These are phyloP conservation scores for Rhizopogon vesiculosus DNA, from an alignment of 768 basidiomycete genomes.

Conservation along the genomic window DNA sequence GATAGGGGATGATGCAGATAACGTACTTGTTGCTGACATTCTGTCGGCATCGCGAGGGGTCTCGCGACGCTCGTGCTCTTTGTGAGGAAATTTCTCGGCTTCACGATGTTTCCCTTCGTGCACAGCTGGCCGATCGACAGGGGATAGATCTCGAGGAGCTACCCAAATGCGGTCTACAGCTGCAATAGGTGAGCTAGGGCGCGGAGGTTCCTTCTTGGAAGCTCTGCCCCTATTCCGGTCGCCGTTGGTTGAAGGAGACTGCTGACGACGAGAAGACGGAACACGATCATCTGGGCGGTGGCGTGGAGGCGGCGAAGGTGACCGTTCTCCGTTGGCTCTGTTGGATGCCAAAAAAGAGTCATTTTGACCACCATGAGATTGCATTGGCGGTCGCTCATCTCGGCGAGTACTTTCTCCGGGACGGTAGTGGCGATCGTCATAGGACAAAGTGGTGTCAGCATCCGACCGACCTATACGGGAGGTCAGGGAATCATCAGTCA, in stretches of 20 bases:
- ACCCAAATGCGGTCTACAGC: slow-evolving; percentile 22
- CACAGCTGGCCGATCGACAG: slow-evolving; percentile 10
- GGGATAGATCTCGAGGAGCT: slow-evolving; percentile 8
- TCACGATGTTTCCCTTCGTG: slow-evolving; percentile 24
- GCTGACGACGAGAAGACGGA: slow-evolving; percentile 16
- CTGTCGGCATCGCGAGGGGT: slow-evolving; percentile 25
- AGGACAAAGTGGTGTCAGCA: slow-evolving; percentile 34
- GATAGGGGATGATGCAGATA: slow-evolving; percentile 38
- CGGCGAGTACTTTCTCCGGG: slow-evolving; percentile 32
- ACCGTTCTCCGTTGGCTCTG: slow-evolving; percentile 13
- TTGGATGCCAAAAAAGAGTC: slow-evolving; percentile 22
- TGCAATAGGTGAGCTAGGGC: slow-evolving; percentile 7
- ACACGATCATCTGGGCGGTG: slow-evolving; percentile 19
- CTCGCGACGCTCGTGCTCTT: slow-evolving; percentile 16
- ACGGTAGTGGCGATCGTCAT: slow-evolving; percentile 64
- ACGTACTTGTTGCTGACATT: slow-evolving; percentile 41
- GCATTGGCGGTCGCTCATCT: slow-evolving; percentile 19
- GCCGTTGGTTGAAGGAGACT: slow-evolving; percentile 16
- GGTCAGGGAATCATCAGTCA: slow-evolving; percentile 15
- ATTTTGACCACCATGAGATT: slow-evolving; percentile 15
- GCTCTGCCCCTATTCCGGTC: slow-evolving; percentile 14
- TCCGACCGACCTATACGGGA: slow-evolving; percentile 27
- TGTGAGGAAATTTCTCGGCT: slow-evolving; percentile 10
- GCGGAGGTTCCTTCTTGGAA: background rate
- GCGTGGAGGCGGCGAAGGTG: slow-evolving; percentile 18